Conservation (phyloP, 2,329 filamentous ascomycete genomes). For the Blumeria graminis region DNA sequence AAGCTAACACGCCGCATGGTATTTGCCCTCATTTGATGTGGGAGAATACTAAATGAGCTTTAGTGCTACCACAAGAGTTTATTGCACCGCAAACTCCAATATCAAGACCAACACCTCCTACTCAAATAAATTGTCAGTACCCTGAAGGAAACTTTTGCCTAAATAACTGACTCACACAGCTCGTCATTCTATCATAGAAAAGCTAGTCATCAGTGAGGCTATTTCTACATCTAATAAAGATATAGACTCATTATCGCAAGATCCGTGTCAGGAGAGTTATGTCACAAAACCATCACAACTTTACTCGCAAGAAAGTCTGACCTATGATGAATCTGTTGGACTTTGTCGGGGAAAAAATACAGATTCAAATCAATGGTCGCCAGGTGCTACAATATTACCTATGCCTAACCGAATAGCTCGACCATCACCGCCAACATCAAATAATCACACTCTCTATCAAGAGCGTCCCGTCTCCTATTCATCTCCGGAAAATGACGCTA, state of each 20-base stretch:
- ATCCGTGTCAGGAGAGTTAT: slow-evolving; percentile 20
- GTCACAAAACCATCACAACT: slow-evolving; percentile 20
- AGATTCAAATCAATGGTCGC: slow-evolving; percentile 14
- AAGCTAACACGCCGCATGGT: slow-evolving; percentile 7
- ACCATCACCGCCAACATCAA: slow-evolving; percentile 32
- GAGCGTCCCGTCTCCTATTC: no score
- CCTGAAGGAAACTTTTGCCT: no score
- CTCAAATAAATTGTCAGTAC: slow-evolving; percentile 37
- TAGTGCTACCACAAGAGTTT: slow-evolving; percentile 12
- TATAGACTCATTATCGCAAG: slow-evolving; percentile 9
- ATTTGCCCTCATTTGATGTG: background rate
- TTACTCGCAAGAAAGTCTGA: slow-evolving; percentile 19
- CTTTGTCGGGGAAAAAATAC: slow-evolving; percentile 16
- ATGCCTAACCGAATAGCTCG: slow-evolving; percentile 29
- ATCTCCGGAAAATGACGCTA: no score
- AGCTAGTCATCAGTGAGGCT: slow-evolving; percentile 31
- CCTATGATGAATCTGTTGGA: slow-evolving; percentile 21
- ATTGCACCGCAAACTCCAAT: slow-evolving; percentile 15
- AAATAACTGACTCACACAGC: background rate
- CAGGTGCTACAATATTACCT: slow-evolving; percentile 18
- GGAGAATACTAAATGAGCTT: background rate
- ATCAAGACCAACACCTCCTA: slow-evolving; percentile 28
- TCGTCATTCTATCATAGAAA: slow-evolving; percentile 20
- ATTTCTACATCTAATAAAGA: slow-evolving; percentile 25
- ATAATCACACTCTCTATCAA: slow-evolving; percentile 7